A percentile compares a stretch with the other conserved stretches of the same genome.
These are phyloP conservation scores for Secale cereale DNA, from an alignment of 176 grass and related monocot species.

Conservation along the genomic window DNA sequence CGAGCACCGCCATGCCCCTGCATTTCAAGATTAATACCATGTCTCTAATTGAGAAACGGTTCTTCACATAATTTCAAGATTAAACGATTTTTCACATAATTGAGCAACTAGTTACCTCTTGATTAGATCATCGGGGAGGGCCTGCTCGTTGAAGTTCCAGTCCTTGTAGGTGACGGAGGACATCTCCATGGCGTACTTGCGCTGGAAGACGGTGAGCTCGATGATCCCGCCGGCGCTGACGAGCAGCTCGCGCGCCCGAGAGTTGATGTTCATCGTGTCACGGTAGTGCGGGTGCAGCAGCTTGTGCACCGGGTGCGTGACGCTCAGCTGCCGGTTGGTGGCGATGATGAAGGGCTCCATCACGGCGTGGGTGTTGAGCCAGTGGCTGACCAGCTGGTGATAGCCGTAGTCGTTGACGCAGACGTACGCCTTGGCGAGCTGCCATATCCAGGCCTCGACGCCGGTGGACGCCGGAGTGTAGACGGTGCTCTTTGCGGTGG, in stretches of 20 bases:
- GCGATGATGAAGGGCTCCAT: slow-evolving; percentile 3
- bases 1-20: slow-evolving; percentile 15
- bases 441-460: slow-evolving; percentile 6
- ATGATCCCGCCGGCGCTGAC: not conserved
- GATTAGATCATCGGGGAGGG: not conserved
- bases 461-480: not conserved
- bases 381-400: slow-evolving; percentile 15
- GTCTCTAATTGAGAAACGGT: not conserved
- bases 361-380: not conserved
- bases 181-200: slow-evolving; percentile 1
- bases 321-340: not conserved
- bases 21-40: not conserved
- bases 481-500: not conserved
- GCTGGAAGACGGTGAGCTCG: not conserved
- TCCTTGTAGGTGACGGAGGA: not conserved
- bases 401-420: not conserved
- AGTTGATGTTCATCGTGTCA: not conserved
- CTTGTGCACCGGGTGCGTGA: not conserved
- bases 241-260: not conserved
- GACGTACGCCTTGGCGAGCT: slow-evolving; percentile 16
- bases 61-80: not conserved
- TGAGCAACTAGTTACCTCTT: not conserved
- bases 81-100: no score
- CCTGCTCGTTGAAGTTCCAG: slow-evolving; percentile 4
- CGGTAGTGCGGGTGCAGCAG: not conserved